These are phyloP conservation scores for Ceratocystis diversiconidia DNA, from an alignment of 2,329 filamentous ascomycete genomes.

Conservation along the genomic window DNA sequence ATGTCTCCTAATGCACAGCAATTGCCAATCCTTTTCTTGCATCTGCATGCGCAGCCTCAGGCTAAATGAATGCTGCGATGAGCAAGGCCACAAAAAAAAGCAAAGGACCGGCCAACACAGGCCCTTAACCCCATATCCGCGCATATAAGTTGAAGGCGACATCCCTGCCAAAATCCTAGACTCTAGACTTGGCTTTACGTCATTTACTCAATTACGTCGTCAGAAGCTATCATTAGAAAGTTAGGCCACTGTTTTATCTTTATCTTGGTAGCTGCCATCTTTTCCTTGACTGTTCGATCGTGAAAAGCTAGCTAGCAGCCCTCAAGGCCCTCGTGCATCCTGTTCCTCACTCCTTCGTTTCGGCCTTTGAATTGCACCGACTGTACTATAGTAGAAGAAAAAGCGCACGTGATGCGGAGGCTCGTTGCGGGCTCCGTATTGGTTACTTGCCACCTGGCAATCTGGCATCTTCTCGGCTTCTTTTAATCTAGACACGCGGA, in stretches of 20 bases:
- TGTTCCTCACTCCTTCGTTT: background rate
- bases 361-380: background rate
- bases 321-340: background rate
- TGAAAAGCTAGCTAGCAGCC: background rate
- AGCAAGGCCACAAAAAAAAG: background rate
- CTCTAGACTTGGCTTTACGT: background rate
- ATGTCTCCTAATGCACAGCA: background rate
- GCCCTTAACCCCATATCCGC: background rate
- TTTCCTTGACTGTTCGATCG: background rate
- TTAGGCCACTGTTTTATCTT: background rate
- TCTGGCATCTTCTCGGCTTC: background rate
- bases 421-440: background rate
- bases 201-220: background rate
- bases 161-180: conserved; percentile 2
- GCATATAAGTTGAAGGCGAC: background rate
- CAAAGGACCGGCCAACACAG: background rate
- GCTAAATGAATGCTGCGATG: background rate
- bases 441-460: background rate
- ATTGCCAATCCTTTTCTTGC: background rate
- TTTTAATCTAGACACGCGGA: background rate
- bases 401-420: background rate
- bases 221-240: background rate
- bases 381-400: background rate
- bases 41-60: background rate
- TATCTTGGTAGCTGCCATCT: background rate